Conservation (phyloP, 2,329 filamentous ascomycete species). For the Fusarium nematophilum region DNA sequence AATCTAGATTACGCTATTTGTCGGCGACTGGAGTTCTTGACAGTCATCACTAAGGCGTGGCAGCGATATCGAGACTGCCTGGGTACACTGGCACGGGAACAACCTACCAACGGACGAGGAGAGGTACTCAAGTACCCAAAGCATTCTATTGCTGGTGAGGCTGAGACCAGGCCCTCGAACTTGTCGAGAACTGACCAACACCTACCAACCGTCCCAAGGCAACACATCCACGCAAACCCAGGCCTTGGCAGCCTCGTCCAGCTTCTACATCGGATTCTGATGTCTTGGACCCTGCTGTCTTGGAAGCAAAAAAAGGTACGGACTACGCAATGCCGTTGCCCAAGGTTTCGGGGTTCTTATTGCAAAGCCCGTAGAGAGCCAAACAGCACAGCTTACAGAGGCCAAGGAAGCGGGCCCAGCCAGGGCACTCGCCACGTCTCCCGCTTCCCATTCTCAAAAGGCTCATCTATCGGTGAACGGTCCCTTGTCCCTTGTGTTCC, state of each 20-base stretch:
- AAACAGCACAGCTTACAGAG: neutral
- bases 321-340: too few species aligned
- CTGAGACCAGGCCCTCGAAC: neutral
- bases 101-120: neutral
- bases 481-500: slow-evolving; percentile 1
- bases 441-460: neutral
- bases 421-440: neutral
- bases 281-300: slow-evolving; percentile 5
- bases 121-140: neutral
- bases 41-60: neutral
- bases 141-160: neutral
- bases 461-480: neutral
- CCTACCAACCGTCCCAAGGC: neutral
- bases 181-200: neutral
- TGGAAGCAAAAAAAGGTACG: neutral
- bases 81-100: too few species aligned
- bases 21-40: neutral
- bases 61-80: neutral
- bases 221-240: neutral
- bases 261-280: neutral
- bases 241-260: slow-evolving; percentile 8
- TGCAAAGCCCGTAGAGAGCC: neutral
- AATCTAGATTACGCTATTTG: neutral
- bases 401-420: neutral
- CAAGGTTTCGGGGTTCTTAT: neutral